Evolutionary conservation across 139 green algal species (phyloP), one percentile per base, ranked within the genome.

Genomic region (Astrephomene gubernaculifera): DNA sequence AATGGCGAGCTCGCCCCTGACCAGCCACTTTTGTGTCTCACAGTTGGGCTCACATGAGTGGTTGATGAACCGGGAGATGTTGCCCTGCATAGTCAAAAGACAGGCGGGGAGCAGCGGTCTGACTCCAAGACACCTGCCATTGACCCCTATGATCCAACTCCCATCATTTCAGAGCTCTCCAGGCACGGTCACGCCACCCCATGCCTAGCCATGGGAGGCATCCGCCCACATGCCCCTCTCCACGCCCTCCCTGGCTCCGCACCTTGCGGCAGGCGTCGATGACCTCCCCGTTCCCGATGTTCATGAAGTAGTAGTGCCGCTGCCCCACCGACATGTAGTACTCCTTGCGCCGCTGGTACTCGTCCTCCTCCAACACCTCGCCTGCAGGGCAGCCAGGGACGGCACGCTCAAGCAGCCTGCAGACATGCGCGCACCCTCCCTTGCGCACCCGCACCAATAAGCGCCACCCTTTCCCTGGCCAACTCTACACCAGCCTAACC

Each of bases 221-320:
- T n/a, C n/a, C n/a, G n/a, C n/a, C n/a, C n/a, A n/a, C n/a, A n/a
- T n/a, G n/a, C n/a, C n/a, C n/a, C n/a, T n/a, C n/a, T n/a, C n/a
- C n/a, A n/a, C n/a, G n/a, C n/a, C n/a, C n/a, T n/a, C n/a, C n/a
- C n/a, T n/a, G n/a, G 14, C 49, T 57, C 24, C 90, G 33, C 81
- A 96, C 94, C 92, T 94, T 96, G 19, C 95, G 79, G 68, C 87
- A 95, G 4, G 97, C 97, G 86, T 99, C 97, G 82, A 99, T 99
- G 71, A 99, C 96, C 89, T 99, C 97, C 21, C 95, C 94, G 83
- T 98, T 98, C 36, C 95, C 96, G 19, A 99, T 87, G 74, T 98
- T 98, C 97, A 99, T 99, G 94, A 99, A 99, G 90, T 99, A 99
- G 88, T 97, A 98, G 91, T 99, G 97, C 9, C 96, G 93, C 93